These are phyloP conservation scores for Pestalotiopsis sp. DNA, from an alignment of 2,329 filamentous ascomycete species.

Conservation along the genomic window DNA sequence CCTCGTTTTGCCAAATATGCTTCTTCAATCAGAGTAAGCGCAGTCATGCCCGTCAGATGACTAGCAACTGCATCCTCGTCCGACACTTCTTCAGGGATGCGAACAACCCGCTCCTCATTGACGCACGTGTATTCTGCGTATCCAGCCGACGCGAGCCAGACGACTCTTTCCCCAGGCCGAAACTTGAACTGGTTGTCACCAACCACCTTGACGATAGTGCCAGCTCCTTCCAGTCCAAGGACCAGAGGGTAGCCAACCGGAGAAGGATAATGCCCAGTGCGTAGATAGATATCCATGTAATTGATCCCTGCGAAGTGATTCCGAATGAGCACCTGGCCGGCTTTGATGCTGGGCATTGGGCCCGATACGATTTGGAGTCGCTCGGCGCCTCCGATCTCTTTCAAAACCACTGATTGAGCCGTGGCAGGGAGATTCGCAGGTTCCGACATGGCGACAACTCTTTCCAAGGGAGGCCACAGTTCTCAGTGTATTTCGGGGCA, in stretches of 20 bases:
- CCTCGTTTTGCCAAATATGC: background rate
- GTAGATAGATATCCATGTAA: background rate
- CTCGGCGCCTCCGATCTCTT: background rate
- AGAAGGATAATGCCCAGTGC: background rate
- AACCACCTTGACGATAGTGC: background rate
- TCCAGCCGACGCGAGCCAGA: background rate
- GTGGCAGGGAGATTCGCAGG: background rate
- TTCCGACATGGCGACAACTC: background rate
- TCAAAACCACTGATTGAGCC: background rate
- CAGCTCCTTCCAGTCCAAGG: background rate
- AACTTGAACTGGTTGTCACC: background rate
- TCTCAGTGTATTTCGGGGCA: background rate
- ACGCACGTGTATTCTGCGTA: background rate
- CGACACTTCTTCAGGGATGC: background rate
- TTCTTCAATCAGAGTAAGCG: background rate
- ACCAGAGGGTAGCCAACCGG: background rate
- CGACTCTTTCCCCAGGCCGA: background rate
- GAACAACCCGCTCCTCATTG: background rate
- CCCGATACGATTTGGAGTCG: background rate
- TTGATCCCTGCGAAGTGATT: background rate
- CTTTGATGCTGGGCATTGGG: background rate
- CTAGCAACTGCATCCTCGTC: background rate
- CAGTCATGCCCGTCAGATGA: background rate
- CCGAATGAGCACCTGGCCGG: background rate
- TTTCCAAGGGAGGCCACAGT: background rate